Conservation (phyloP, 345 rosid genomes). For the Angophora floribunda region DNA sequence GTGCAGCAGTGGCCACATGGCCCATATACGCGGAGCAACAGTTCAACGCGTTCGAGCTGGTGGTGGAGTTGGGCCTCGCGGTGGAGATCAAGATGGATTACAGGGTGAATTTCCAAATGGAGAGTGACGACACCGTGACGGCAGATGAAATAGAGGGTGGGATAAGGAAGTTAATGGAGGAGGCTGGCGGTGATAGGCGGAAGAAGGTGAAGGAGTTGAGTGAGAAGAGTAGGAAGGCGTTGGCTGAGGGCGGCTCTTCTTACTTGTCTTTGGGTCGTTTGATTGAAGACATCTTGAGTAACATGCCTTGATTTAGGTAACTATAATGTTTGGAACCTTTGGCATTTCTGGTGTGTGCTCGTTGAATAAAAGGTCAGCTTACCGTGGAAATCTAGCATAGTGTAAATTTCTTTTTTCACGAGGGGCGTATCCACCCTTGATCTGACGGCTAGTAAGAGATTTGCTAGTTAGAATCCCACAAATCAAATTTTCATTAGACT, state of each 20-base stretch:
- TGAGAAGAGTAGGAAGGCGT: slow-evolving; percentile 10
- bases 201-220: slow-evolving; percentile 19
- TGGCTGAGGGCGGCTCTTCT: slow-evolving; percentile 39
- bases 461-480: no score
- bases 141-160: slow-evolving; percentile 32
- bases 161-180: slow-evolving; percentile 29
- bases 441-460: no score
- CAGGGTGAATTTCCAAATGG: background rate
- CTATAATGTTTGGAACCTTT: background rate
- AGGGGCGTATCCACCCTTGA: no score
- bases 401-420: background rate
- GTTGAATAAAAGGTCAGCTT: background rate
- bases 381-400: background rate
- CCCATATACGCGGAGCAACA: slow-evolving; percentile 46
- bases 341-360: background rate
- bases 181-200: slow-evolving; percentile 4
- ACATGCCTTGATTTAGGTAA: background rate
- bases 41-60: slow-evolving; percentile 30
- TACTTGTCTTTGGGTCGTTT: slow-evolving; percentile 6
- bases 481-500: no score
- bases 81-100: slow-evolving; percentile 3
- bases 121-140: background rate
- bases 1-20: slow-evolving; percentile 36
- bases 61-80: slow-evolving; percentile 27
- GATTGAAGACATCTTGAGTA: slow-evolving; percentile 6